phyloP scores from a whole-genome alignment of 202 grass and related monocot species.

The Hordeum pubiflorum region DNA sequence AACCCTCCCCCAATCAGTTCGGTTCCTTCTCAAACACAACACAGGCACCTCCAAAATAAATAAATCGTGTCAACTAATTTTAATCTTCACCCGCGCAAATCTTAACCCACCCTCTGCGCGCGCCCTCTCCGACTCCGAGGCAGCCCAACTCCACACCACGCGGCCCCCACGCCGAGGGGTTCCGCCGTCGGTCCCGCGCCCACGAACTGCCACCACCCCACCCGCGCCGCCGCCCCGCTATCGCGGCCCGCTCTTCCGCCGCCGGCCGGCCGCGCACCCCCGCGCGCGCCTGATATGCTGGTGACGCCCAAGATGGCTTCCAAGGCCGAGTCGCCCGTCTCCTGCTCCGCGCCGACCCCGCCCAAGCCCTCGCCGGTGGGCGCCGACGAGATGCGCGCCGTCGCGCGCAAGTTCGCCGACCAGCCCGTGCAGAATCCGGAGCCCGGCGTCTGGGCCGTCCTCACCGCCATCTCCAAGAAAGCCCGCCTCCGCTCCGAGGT shows the following conservation, averaged over 20 bases:
- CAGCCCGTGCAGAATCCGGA: constrained; percentile 65
- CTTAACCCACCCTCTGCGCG: not conserved
- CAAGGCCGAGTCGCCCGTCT: constrained; percentile 35
- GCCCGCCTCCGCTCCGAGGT: constrained; percentile 75
- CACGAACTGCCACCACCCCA: not conserved
- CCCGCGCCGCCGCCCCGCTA: not conserved
- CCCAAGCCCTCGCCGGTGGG: constrained; percentile 20
- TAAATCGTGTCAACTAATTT: not conserved
- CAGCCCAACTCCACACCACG: not conserved
- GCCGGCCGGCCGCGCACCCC: not conserved
- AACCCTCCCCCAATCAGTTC: too few relatives aligned
- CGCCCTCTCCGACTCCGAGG: not conserved
- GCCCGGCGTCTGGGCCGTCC: constrained; percentile 70
- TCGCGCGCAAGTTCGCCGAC: constrained; percentile 69
- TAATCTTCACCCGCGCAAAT: constrained; percentile 20
- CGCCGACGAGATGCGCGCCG: constrained; percentile 53
- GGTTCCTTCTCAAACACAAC: too few relatives aligned
- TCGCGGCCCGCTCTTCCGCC: not conserved
- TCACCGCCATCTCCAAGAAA: constrained; percentile 75
- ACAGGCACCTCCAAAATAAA: not conserved
- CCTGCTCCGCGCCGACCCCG: constrained; percentile 4
- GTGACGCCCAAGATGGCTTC: constrained; percentile 17
- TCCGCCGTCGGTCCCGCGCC: not conserved
- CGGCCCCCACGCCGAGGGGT: not conserved
- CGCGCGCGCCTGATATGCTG: constrained; percentile 5